Percentiles rank a stretch among this genome's conserved stretches.
These are phyloP conservation scores for Metschnikowia noctiluminum DNA, from an alignment of 805 yeast species.

Conservation along the genomic window DNA sequence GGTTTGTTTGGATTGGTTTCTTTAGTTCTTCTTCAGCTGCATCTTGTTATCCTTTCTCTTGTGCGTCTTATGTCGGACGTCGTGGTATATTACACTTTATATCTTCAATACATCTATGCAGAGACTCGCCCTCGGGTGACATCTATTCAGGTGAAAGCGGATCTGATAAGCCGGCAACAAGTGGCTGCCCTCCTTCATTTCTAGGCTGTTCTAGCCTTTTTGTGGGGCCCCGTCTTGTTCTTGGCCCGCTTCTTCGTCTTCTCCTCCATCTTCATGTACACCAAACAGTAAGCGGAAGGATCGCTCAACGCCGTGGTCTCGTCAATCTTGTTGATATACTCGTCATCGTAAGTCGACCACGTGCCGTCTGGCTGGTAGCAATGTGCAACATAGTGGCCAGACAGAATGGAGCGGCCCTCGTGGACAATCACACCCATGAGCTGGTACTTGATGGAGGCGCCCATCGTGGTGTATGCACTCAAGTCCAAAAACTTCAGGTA, in stretches of 20 bases:
- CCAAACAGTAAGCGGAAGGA: slow-evolving; percentile 84
- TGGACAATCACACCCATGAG: slow-evolving; percentile 85
- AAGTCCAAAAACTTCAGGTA: slow-evolving; percentile 78
- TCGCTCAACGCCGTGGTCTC: slow-evolving; percentile 76
- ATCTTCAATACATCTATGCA: slow-evolving; percentile 8
- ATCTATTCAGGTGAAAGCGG: neutral
- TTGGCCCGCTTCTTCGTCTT: slow-evolving; percentile 24
- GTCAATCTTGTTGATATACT: slow-evolving; percentile 68
- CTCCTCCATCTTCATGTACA: slow-evolving; percentile 75
- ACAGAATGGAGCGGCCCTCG: slow-evolving; percentile 86
- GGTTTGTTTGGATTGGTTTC: neutral
- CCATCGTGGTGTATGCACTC: slow-evolving; percentile 45
- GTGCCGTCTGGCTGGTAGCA: slow-evolving; percentile 88
- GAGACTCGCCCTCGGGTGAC: neutral
- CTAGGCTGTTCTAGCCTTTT: no score
- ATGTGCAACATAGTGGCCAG: slow-evolving; percentile 91
- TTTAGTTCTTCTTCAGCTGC: no score
- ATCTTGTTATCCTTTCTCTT: neutral
- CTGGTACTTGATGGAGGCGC: slow-evolving; percentile 45
- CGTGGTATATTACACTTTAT: neutral
- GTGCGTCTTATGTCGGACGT: neutral
- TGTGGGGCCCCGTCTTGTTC: neutral
- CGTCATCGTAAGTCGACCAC: slow-evolving; percentile 96
- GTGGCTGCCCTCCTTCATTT: no score
- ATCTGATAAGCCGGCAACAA: neutral